Evolutionary conservation across 2,329 filamentous ascomycete species (phyloP), one percentile per base, ranked within the genome.

Genomic region (Hypoxylon sp.): DNA sequence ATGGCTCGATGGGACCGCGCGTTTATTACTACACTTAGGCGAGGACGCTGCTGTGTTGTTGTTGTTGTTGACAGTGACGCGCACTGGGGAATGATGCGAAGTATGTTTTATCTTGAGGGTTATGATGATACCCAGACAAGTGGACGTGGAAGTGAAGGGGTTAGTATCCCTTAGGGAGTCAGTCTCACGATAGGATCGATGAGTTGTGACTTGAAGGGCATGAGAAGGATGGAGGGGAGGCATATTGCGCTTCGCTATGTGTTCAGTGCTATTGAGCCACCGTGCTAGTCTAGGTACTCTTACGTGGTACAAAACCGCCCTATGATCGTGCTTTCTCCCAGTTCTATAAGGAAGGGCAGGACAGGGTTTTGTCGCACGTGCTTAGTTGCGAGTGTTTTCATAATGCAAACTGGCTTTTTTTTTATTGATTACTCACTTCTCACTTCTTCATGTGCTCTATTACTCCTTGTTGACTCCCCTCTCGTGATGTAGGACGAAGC

Each of bases 21-120:
- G 35, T 67, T 1, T 67, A 67, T 31, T 69, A 69, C 51, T 56
- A 13, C 5, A 39, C 29, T 14, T 65, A 65, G 33, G 13, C 17
- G 17, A 56, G 57, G 17, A 5, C 1, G 37, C 39, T n/a, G 26
- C 14, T 14, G 11, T 19, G 11, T 42, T 31, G 19, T 17, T 11
- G n/a, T 42, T n/a, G 13, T 17, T n/a, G 2, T 13, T n/a, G 35
- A 3, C 3, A 29, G 35, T 14, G 14, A 24, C 13, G n/a, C 3
- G 3, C 26, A n/a, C n/a, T 47, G n/a, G 22, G 29, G 5, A 10
- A 1, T 10, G 17, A n/a, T 47, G 10, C 11, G 5, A 9, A 19
- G 22, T 22, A 44, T 44, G 39, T 44, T 17, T 19, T 19, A 17
- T 44, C 39, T 2, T 31, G 29, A 31, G 29, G 29, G 29, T 31